Evolutionary conservation across 495 filamentous ascomycete genomes (phyloP), one percentile per base, ranked within the genome.

Genomic region (Rhizodiscina lignyota): DNA sequence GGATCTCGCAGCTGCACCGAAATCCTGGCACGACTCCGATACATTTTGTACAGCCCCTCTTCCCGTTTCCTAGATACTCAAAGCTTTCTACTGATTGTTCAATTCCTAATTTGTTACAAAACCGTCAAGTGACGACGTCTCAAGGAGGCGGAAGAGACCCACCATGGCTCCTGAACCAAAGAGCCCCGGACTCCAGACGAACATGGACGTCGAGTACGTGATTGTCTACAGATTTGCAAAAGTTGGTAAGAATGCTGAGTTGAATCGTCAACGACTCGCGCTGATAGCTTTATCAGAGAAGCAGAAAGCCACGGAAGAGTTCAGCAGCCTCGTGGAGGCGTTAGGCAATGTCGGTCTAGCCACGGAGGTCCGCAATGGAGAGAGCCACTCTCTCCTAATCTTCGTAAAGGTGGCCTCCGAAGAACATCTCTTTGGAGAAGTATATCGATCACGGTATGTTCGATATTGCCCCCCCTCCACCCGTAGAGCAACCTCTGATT

Each of bases 191-290:
- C 32, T 62, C 24, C 38, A 66, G 40, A 54, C 53, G 18, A 82
- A 79, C 40, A 62, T 74, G 45, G 63, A 79, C 48, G 86, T 94
- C 41, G 89, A 97, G 68, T 97, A 92, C 64, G 86, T 94, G 42
- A 75, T 97, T 40, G 65, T 67, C 37, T 96, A 86, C 55, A 63
- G 69, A 34, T 78, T 92, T 45, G 65, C 68, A 22, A 61, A 65
- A 19, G 66, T 61, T 29, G 66, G 82, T 83, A 54, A 45, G 66
- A 46, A 15, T 20, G 20, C 18, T 30, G 15, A 2, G 20, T 12
- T 36, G 11, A 39, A 8, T 24, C 5, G 10, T 18, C 23, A 20
- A 34, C 6, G 31, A 48, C 33, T 41, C n/a, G 43, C 35, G 34
- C 40, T 37, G n/a, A 51, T 36, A 32, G 21, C 22, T 19, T 20